A percentile compares a stretch with the other conserved stretches of the same genome.
phyloP scores from a whole-genome alignment of 192 early-diverging fungal genomes.

The Linnemannia exigua region DNA sequence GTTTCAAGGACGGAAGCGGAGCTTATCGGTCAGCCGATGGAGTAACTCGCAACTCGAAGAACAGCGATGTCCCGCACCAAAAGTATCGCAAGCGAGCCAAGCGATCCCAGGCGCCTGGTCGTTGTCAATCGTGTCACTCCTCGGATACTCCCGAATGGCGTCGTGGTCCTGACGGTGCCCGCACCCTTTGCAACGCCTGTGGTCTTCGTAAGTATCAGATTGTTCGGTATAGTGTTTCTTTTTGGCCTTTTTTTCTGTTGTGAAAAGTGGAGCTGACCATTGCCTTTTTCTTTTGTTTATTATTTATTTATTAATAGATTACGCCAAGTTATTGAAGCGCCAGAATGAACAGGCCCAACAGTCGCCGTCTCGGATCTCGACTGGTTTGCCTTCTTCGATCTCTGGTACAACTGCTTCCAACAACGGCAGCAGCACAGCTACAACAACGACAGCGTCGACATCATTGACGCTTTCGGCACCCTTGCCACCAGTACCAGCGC shows the following conservation, averaged over 20 bases:
- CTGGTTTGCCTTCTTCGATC: not conserved
- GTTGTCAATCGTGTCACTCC: constrained; percentile 84
- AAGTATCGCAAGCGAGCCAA: constrained; percentile 58
- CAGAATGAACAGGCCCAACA: constrained; percentile 17
- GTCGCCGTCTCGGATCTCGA: not conserved
- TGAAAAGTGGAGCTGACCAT: not conserved
- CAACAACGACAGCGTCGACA: not conserved
- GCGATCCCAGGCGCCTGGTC: constrained; percentile 73
- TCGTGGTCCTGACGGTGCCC: constrained; percentile 89
- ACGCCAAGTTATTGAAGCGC: constrained; percentile 46
- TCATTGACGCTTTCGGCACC: not conserved
- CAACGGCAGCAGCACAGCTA: not conserved
- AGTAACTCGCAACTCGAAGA: constrained; percentile 11
- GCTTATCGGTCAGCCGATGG: not conserved
- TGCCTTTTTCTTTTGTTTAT: not conserved
- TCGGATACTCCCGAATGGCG: constrained; percentile 96
- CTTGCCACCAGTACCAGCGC: not conserved
- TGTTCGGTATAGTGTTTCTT: not conserved
- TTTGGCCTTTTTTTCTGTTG: constrained; percentile 1
- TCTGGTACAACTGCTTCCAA: not conserved
- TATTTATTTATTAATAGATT: constrained; percentile 13
- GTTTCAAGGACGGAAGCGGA: not conserved
- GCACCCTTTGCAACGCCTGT: constrained; percentile 97
- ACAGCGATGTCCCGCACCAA: constrained; percentile 21
- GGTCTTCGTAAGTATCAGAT: constrained; percentile 79